phyloP scores from a whole-genome alignment of 2,329 filamentous ascomycete species.

The Ophiobolus disseminans region DNA sequence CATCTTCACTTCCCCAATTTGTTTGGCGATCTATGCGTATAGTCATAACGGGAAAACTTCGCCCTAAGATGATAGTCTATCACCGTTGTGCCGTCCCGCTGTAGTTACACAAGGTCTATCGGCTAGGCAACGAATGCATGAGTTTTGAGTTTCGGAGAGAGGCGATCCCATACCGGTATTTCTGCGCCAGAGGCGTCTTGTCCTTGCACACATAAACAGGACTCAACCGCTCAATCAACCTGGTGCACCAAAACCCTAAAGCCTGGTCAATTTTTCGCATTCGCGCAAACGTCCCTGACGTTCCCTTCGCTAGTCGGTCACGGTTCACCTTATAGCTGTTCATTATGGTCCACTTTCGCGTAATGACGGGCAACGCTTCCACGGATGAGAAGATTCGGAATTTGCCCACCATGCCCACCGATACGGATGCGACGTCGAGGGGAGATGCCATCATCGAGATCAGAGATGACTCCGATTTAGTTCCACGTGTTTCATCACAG shows the following conservation, averaged over 20 bases:
- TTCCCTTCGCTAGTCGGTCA: constrained; percentile 5
- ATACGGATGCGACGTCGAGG: constrained; percentile 36
- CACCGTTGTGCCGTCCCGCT: constrained; percentile 16
- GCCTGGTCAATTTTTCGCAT: constrained; percentile 16
- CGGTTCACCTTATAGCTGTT: background rate
- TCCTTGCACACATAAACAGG: constrained; percentile 31
- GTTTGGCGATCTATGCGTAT: constrained; percentile 5
- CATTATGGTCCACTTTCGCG: constrained; percentile 37
- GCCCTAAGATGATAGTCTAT: constrained; percentile 22
- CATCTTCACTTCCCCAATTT: constrained; percentile 8
- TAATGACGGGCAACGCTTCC: constrained; percentile 43
- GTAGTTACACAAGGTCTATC: constrained; percentile 22
- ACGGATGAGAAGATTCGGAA: constrained; percentile 31
- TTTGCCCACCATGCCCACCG: constrained; percentile 37
- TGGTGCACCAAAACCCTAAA: constrained; percentile 33
- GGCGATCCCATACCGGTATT: constrained; percentile 1
- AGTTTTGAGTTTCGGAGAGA: constrained; percentile 21
- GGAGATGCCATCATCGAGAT: constrained; percentile 45
- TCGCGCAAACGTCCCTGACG: constrained; percentile 9
- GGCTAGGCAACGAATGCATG: constrained; percentile 20
- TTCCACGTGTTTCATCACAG: constrained; percentile 16
- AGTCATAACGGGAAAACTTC: constrained; percentile 10
- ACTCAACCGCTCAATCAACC: constrained; percentile 35
- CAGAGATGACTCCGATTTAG: constrained; percentile 25
- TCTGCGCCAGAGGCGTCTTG: background rate